These are phyloP conservation scores for Anastatica hierochuntica DNA, from an alignment of 345 rosid species.

Conservation along the genomic window DNA sequence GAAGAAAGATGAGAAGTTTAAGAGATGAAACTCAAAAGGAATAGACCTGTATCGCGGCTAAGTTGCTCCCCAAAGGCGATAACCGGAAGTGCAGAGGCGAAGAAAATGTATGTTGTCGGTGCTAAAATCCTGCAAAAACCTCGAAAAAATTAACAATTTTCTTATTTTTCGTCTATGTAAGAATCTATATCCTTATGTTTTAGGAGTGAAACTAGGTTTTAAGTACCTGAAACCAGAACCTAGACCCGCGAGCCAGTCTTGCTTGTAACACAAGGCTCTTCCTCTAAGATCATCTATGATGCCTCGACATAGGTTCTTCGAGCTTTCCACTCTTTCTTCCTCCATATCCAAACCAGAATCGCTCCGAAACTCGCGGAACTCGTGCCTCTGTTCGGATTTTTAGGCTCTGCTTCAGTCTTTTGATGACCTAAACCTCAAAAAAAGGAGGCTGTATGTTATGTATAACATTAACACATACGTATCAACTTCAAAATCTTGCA, in stretches of 20 bases:
- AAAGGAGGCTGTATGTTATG: conserved; percentile 1
- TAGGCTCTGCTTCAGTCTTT: conserved; percentile 1
- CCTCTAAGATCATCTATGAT: conserved; percentile 41
- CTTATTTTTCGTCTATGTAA: background rate
- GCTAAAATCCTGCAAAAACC: conserved; percentile 53
- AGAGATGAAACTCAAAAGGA: background rate
- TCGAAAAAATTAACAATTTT: background rate
- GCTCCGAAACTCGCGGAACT: background rate
- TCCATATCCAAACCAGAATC: conserved; percentile 10
- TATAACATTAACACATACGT: background rate
- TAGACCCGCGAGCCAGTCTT: conserved; percentile 54
- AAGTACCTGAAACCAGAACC: conserved; percentile 46
- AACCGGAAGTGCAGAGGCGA: conserved; percentile 82
- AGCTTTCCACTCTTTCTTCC: conserved; percentile 31
- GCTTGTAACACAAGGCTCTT: conserved; percentile 53
- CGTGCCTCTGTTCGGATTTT: no score
- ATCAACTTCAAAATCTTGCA: background rate
- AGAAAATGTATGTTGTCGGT: conserved; percentile 74
- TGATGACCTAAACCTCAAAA: background rate
- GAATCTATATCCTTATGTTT: background rate
- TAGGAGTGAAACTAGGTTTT: background rate
- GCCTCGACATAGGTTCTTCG: conserved; percentile 43
- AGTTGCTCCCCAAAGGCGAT: conserved; percentile 84
- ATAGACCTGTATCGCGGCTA: conserved; percentile 59
- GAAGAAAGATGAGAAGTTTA: background rate